phyloP scores from a whole-genome alignment of 805 yeast species.

The Candida broadrunensis region DNA sequence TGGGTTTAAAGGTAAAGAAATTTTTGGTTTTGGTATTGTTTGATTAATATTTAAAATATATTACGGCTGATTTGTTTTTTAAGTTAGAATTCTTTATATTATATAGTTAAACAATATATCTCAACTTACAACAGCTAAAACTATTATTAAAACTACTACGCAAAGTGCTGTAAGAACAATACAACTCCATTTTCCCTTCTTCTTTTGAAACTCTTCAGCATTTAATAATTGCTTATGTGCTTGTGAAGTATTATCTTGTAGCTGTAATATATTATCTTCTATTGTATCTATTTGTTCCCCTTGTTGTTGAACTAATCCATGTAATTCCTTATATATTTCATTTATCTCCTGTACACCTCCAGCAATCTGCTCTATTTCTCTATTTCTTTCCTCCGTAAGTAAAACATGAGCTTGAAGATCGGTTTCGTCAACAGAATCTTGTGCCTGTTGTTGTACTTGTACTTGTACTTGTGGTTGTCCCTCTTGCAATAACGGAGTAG shows the following conservation, averaged over 20 bases:
- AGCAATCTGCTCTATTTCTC: slow-evolving; percentile 68
- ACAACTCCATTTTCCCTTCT: slow-evolving; percentile 72
- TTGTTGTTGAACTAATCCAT: slow-evolving; percentile 75
- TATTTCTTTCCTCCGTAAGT: slow-evolving; percentile 68
- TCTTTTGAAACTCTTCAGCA: slow-evolving; percentile 74
- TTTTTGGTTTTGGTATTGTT: too few relatives aligned
- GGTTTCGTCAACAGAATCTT: slow-evolving; percentile 41
- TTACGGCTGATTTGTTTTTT: too few relatives aligned
- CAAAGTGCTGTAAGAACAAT: slow-evolving; percentile 57
- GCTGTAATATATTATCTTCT: slow-evolving; percentile 69
- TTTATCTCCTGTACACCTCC: slow-evolving; percentile 83
- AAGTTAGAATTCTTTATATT: too few relatives aligned
- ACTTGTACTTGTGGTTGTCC: slow-evolving; percentile 24
- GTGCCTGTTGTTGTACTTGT: slow-evolving; percentile 27
- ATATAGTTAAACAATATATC: too few relatives aligned
- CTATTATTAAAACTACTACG: slow-evolving; percentile 55
- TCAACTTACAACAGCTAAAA: slow-evolving; percentile 52
- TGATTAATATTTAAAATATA: too few relatives aligned
- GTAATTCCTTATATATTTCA: slow-evolving; percentile 78
- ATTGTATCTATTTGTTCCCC: slow-evolving; percentile 82
- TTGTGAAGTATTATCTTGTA: slow-evolving; percentile 61
- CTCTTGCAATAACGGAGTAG: slow-evolving; percentile 37
- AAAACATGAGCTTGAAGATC: slow-evolving; percentile 62
- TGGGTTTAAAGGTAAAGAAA: too few relatives aligned
- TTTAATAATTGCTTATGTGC: slow-evolving; percentile 69